A percentile compares a stretch with the other conserved stretches of the same genome.
Conservation (phyloP, 129 eudicot genomes). For the Glebionis coronaria region DNA sequence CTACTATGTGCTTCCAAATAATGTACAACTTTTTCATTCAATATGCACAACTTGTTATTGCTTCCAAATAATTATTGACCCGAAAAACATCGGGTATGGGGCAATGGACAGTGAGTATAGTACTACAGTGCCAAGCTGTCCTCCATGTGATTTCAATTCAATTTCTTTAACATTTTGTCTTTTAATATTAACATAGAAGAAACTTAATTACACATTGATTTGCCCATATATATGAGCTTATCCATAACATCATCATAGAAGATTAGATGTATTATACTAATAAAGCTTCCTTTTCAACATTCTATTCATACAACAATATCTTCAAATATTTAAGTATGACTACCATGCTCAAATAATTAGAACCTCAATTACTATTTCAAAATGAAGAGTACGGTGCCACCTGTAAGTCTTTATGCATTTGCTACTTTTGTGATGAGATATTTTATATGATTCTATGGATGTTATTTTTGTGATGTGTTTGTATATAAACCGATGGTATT, state of each 20-base stretch:
- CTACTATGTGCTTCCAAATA: conserved; percentile 19
- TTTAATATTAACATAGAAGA: not conserved
- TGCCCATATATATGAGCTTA: conserved; percentile 15
- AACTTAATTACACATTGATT: conserved; percentile 2
- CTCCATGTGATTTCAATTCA: conserved; percentile 29
- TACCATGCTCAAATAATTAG: no score
- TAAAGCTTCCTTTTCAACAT: not conserved
- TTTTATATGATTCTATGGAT: no score
- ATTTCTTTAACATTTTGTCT: not conserved
- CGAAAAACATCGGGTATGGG: conserved; percentile 22
- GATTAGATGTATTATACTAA: not conserved
- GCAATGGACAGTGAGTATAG: not conserved
- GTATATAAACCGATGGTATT: no score
- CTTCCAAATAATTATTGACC: conserved; percentile 11
- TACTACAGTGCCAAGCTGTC: conserved; percentile 36
- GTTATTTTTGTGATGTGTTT: no score
- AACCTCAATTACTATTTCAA: no score
- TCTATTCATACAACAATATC: not conserved
- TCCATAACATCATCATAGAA: conserved; percentile 8
- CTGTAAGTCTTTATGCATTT: no score
- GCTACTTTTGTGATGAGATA: no score
- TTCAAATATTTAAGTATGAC: not conserved
- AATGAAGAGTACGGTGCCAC: no score
- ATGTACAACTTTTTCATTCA: conserved; percentile 21
- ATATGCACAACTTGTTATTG: conserved; percentile 6